Evolutionary conservation across 2,329 filamentous ascomycete genomes (phyloP), one percentile per base, ranked within the genome.

Genomic region (Xylaria sp.): DNA sequence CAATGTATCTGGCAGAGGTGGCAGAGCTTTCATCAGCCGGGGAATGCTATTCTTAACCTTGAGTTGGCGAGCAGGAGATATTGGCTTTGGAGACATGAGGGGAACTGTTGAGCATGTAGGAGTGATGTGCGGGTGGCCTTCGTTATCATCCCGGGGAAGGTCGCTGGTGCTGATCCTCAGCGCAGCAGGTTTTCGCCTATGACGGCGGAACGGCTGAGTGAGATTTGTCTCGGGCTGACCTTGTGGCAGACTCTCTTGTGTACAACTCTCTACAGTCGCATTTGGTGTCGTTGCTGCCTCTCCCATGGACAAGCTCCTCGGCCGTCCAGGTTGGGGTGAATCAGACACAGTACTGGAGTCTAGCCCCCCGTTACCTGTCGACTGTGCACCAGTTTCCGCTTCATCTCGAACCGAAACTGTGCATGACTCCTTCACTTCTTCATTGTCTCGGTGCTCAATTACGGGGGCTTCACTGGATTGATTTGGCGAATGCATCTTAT

Each of bases 11-110:
- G 80, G 79, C 6, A 82, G 64, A 11, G 77, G 72, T 11, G 80
- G 80, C 48, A 83, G 65, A 19, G 77, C 76, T 66, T 83, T 83
- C 79, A 82, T 82, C 11, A 83, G 69, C 47, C 76, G 76, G 5
- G 80, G 78, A 55, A 80, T 78, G 62, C 78, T 81, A 62, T 78
- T 79, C 59, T 78, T 79, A 46, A 79, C 71, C 55, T 73, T 77
- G 16, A 80, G 71, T 62, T 77, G 73, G 34, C 74, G 73, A 39
- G 71, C 72, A 39, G 79, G 77, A 13, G 79, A 82, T 2, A 81
- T 76, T 11, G 79, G 79, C 51, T 78, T 75, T n/a, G 79, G 79
- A 3, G 76, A 76, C 39, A 80, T 63, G 42, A 80, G 75, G 10
- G 72, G 67, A 35, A 71, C 68, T 9, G 65, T 66, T 30, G 70